Base-by-base conservation (phyloP, 176 grass and related monocot genomes). In the Lolium rigidum region DNA sequence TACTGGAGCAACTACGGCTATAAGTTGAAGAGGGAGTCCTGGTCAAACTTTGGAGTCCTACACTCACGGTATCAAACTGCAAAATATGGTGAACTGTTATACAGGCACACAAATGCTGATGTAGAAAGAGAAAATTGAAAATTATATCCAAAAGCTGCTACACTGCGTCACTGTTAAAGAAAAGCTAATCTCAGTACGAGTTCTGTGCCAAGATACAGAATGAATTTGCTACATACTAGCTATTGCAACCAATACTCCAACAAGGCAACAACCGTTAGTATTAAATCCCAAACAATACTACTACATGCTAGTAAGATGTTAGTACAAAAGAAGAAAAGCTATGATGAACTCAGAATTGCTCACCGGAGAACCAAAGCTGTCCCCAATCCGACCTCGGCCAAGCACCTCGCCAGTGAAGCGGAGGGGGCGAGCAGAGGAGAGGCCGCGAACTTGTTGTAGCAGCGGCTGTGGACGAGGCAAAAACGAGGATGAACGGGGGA, bases 1-100 rank as follows among this genome's bases (percentile, higher is more conserved):
- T 52, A 81, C 70, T 85, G 80, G 85, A 89, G 39, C 15, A 76
- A 10, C 20, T 60, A 20, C 15, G 78, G 20, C 88, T 10, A 43
- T 72, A 49, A 35, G 72, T 39, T 50, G 88, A 76, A 58, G 81
- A 65, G 46, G 25, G 85, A 59, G 13, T 38, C 0, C 58, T 77
- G 11, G 51, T 22, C 10, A 77, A 81, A 77, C 62, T 82, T 52
- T 70, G 83, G 51, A 77, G 35, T 50, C 83, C 78, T 76, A 20
- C 50, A 26, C 79, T 89, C 83, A 70, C 26, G 75, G 60, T 69
- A 77, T 89, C 26, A 26, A 81, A 62, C 83, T 89, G 60, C 60
- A 85, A 80, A 59, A n/a, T 70, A n/a, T 43, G 67, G 16, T 4
- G 35, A 41, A 69, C 0, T 20, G 16, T 69, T 69, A 69, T 20